Evolutionary conservation across 2,329 filamentous ascomycete genomes (phyloP).

Genomic region (Aspergillus brunneoviolaceus): DNA sequence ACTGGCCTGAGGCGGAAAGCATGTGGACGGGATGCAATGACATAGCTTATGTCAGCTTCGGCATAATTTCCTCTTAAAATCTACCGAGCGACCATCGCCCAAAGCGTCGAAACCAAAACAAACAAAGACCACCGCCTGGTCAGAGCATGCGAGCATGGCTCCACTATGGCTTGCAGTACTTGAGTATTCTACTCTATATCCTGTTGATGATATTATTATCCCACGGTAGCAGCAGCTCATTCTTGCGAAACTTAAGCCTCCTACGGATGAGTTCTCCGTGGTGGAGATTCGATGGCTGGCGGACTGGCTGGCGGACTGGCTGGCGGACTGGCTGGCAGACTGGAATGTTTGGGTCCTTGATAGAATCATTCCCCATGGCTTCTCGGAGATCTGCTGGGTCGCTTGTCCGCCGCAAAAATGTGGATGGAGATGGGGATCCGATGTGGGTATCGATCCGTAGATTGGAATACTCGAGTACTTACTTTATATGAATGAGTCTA

Average conservation of each 20-base stretch:
- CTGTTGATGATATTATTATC: no score
- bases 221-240: not conserved
- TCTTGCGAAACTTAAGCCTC: not conserved
- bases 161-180: no score
- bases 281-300: not conserved
- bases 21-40: not conserved
- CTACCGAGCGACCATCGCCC: not conserved
- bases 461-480: not conserved
- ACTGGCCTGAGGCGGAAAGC: not conserved
- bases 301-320: no score
- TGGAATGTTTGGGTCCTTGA: not conserved
- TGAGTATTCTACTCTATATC: no score
- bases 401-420: not conserved
- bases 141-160: no score
- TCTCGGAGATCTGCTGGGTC: not conserved
- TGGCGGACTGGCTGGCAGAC: no score
- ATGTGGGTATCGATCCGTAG: not conserved
- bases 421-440: not conserved
- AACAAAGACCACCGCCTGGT: not conserved
- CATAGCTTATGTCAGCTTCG: not conserved
- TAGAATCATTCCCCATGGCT: not conserved
- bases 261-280: not conserved
- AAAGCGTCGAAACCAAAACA: constrained; percentile 7
- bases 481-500: no score
- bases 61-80: not conserved